Conservation (phyloP, 2,329 filamentous ascomycete genomes). For the Monilinia polystroma region DNA sequence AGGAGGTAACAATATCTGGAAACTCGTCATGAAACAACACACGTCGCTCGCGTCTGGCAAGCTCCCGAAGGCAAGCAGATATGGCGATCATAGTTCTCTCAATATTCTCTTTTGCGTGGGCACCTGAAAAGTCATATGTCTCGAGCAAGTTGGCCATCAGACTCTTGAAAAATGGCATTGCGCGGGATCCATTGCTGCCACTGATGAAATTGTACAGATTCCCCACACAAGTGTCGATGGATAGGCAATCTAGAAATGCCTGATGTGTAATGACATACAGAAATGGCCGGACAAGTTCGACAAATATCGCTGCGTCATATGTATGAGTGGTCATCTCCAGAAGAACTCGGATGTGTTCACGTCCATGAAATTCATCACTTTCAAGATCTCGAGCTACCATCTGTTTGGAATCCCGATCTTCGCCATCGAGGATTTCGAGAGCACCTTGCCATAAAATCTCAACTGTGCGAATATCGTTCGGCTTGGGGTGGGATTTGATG, state of each 20-base stretch:
- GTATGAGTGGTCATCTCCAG: slow-evolving; percentile 6
- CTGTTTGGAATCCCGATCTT: slow-evolving; percentile 27
- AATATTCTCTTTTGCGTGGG: background rate
- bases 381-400: slow-evolving; percentile 28
- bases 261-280: slow-evolving; percentile 13
- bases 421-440: slow-evolving; percentile 26
- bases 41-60: slow-evolving; percentile 14
- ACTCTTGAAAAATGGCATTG: slow-evolving; percentile 15
- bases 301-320: background rate
- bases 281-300: slow-evolving; percentile 14
- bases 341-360: slow-evolving; percentile 10
- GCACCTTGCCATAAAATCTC: slow-evolving; percentile 26
- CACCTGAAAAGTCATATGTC: background rate
- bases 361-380: slow-evolving; percentile 12
- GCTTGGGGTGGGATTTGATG: slow-evolving; percentile 23
- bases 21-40: slow-evolving; percentile 13
- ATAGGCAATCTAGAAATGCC: slow-evolving; percentile 19
- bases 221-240: slow-evolving; percentile 18
- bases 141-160: background rate
- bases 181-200: slow-evolving; percentile 20
- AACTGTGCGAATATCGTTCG: slow-evolving; percentile 25
- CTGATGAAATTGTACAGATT: slow-evolving; percentile 15
- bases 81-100: slow-evolving; percentile 11
- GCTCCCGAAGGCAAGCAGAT: slow-evolving; percentile 12
- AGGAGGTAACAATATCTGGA: background rate